Percentiles rank a stretch among this genome's conserved stretches.
phyloP scores from a whole-genome alignment of 257 asterid genomes.

The Salvia splendens region DNA sequence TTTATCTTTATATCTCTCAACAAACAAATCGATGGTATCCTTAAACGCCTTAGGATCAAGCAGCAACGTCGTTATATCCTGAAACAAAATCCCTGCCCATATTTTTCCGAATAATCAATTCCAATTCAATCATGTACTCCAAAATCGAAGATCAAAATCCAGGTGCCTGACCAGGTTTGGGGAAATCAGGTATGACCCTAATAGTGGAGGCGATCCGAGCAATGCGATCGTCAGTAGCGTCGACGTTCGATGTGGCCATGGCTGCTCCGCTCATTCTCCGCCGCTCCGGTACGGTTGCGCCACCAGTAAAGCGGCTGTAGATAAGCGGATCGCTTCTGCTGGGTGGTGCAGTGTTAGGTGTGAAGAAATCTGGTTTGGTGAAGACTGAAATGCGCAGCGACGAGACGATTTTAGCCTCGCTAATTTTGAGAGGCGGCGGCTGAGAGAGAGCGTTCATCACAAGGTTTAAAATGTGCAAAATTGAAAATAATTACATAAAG shows the following conservation, averaged over 20 bases:
- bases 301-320: slow-evolving; percentile 37
- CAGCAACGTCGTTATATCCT: slow-evolving; percentile 90
- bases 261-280: slow-evolving; percentile 28
- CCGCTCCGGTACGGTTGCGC: slow-evolving; percentile 24
- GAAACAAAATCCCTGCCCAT: slow-evolving; percentile 74
- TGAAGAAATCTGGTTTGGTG: slow-evolving; percentile 34
- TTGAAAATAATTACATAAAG: background rate
- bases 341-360: slow-evolving; percentile 41
- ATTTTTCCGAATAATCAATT: slow-evolving; percentile 10
- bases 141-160: slow-evolving; percentile 13
- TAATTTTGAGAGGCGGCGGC: slow-evolving; percentile 6
- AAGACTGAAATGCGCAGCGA: slow-evolving; percentile 30
- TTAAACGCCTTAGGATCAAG: slow-evolving; percentile 84
- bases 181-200: slow-evolving; percentile 87
- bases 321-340: slow-evolving; percentile 31
- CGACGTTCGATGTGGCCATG: slow-evolving; percentile 51
- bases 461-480: slow-evolving; percentile 24
- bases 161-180: slow-evolving; percentile 63
- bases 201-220: slow-evolving; percentile 69
- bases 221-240: slow-evolving; percentile 55
- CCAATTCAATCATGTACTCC: slow-evolving; percentile 7
- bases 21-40: slow-evolving; percentile 91
- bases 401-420: slow-evolving; percentile 42
- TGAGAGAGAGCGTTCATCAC: slow-evolving; percentile 39
- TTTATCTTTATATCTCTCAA: slow-evolving; percentile 73